These are phyloP conservation scores for Mucor saturninus DNA, from an alignment of 371 early-diverging fungal species.

Conservation along the genomic window DNA sequence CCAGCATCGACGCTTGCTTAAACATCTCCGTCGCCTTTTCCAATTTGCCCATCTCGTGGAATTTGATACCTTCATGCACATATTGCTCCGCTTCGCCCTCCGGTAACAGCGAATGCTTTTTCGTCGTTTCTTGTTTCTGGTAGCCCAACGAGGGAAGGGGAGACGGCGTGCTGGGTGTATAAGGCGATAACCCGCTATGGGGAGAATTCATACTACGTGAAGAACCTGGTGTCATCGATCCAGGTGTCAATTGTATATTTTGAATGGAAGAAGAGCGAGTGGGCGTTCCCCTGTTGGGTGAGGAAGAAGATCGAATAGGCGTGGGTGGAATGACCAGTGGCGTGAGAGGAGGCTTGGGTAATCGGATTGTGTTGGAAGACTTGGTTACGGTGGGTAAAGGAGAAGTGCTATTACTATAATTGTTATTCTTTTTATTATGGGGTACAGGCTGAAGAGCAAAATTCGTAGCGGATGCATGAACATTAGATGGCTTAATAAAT, in stretches of 20 bases:
- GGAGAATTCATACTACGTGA: slow-evolving; percentile 22
- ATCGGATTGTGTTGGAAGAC: background rate
- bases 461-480: slow-evolving; percentile 15
- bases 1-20: slow-evolving; percentile 64
- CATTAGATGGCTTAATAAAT: slow-evolving; percentile 5
- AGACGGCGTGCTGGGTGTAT: slow-evolving; percentile 25
- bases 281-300: slow-evolving; percentile 17
- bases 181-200: slow-evolving; percentile 16
- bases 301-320: slow-evolving; percentile 22
- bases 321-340: slow-evolving; percentile 37
- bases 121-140: no score
- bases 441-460: slow-evolving; percentile 32
- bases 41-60: slow-evolving; percentile 73
- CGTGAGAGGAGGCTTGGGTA: slow-evolving; percentile 29
- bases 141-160: slow-evolving; percentile 24
- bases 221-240: slow-evolving; percentile 22
- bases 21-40: slow-evolving; percentile 76
- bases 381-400: background rate
- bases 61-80: slow-evolving; percentile 61
- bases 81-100: slow-evolving; percentile 19
- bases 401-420: background rate
- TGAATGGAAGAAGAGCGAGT: slow-evolving; percentile 29
- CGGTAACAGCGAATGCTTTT: slow-evolving; percentile 20
- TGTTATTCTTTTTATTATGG: slow-evolving; percentile 18
- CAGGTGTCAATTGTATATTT: slow-evolving; percentile 5